Evolutionary conservation across 495 filamentous ascomycete genomes (phyloP).

Genomic region (Annulohypoxylon moriforme): DNA sequence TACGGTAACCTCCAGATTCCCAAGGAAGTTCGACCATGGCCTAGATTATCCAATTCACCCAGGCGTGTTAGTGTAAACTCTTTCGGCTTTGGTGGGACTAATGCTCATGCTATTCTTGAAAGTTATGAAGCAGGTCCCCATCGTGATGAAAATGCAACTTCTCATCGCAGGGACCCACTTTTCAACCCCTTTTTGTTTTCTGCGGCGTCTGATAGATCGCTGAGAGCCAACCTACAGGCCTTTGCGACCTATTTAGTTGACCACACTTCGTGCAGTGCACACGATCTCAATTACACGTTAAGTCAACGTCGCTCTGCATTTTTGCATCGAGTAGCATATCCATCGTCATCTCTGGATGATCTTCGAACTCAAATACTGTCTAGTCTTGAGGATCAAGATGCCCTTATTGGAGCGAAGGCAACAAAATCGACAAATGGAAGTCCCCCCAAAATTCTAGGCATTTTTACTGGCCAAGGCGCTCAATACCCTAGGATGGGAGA

Average conservation of each 20-base stretch:
- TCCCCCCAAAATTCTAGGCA: not conserved
- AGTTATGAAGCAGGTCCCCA: not conserved
- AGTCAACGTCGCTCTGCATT: not conserved
- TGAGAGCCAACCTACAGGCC: not conserved
- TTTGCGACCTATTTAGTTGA: not conserved
- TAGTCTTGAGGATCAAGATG: not conserved
- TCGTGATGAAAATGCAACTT: not conserved
- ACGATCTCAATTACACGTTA: not conserved
- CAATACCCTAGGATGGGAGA: not conserved
- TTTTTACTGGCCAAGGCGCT: not conserved
- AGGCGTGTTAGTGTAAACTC: constrained; percentile 67
- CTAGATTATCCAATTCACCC: constrained; percentile 43
- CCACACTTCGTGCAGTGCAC: not conserved
- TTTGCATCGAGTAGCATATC: not conserved
- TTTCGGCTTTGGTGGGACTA: constrained; percentile 70
- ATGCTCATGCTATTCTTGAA: constrained; percentile 57
- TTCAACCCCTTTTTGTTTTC: constrained; percentile 1
- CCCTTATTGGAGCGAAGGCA: not conserved
- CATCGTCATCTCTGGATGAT: not conserved
- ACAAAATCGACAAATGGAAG: not conserved
- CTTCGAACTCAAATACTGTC: not conserved
- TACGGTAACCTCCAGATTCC: constrained; percentile 53
- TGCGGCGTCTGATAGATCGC: not conserved
- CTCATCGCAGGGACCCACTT: not conserved
- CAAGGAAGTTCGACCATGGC: constrained; percentile 52